These are phyloP conservation scores for Aspergillus alliaceus DNA, from an alignment of 2,329 filamentous ascomycete genomes.

Conservation along the genomic window DNA sequence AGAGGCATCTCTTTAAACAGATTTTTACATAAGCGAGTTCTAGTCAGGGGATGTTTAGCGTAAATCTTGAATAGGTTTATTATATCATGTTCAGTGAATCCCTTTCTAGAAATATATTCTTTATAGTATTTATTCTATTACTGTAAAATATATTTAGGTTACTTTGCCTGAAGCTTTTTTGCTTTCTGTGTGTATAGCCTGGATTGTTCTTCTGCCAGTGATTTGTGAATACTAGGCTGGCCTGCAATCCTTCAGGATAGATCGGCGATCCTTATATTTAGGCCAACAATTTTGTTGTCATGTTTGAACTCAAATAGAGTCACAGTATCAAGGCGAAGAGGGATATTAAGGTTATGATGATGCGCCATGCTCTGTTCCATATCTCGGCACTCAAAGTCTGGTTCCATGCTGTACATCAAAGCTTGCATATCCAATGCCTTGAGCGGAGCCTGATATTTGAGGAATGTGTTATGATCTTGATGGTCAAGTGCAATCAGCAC, in stretches of 20 bases:
- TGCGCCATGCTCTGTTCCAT: conserved; percentile 25
- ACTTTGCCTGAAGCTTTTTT: conserved; percentile 13
- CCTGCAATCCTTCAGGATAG: conserved; percentile 14
- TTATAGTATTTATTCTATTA: conserved; percentile 21
- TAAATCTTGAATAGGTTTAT: conserved; percentile 22
- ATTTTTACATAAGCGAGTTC: conserved; percentile 8
- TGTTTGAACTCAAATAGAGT: conserved; percentile 11
- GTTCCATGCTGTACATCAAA: conserved; percentile 17
- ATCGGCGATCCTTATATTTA: conserved; percentile 16
- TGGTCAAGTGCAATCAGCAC: conserved; percentile 15
- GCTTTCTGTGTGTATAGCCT: conserved; percentile 21
- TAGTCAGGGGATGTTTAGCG: conserved; percentile 19
- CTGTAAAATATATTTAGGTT: conserved; percentile 12
- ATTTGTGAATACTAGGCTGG: conserved; percentile 7
- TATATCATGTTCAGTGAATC: conserved; percentile 17
- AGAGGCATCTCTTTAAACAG: conserved; percentile 18
- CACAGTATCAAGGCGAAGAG: conserved; percentile 16
- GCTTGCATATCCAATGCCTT: conserved; percentile 23
- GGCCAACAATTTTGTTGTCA: conserved; percentile 10
- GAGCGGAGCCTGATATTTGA: conserved; percentile 20
- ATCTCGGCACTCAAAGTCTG: conserved; percentile 18
- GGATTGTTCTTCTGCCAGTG: conserved; percentile 7
- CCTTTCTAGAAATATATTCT: conserved; percentile 20
- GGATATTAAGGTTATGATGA: conserved; percentile 19
- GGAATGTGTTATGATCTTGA: conserved; percentile 16